Evolutionary conservation across 1,139 yeast species (phyloP).

Genomic region (Diutina catenulata): DNA sequence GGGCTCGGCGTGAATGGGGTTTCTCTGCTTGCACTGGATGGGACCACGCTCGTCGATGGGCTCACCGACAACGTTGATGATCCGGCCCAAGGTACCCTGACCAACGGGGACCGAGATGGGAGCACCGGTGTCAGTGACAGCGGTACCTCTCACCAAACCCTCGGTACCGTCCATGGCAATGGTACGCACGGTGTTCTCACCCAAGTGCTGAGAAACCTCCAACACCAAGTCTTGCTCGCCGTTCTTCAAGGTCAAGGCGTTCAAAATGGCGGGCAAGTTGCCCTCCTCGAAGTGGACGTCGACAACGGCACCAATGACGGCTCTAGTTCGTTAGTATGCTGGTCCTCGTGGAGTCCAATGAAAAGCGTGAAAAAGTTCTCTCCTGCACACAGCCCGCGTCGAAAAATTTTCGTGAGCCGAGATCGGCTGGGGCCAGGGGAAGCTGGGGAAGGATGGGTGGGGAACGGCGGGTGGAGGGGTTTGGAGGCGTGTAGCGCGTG

Average conservation of each 20-base stretch:
- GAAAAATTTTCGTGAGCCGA: constrained; percentile 3
- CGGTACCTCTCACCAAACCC: constrained; percentile 97
- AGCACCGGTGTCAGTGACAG: constrained; percentile 89
- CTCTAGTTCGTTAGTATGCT: constrained; percentile 40
- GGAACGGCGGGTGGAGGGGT: no score
- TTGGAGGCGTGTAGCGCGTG: no score
- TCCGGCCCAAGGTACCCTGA: constrained; percentile 98
- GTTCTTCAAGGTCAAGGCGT: constrained; percentile 81
- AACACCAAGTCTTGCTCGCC: constrained; percentile 69
- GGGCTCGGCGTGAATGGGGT: constrained; percentile 98
- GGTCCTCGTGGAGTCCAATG: no score
- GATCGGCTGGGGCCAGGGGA: no score
- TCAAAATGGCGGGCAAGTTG: constrained; percentile 91
- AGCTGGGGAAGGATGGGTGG: no score
- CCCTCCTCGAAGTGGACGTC: constrained; percentile 98
- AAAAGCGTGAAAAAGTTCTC: no score
- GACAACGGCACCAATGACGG: constrained; percentile 99
- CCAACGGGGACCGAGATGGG: constrained; percentile 99
- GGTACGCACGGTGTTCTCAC: constrained; percentile 99
- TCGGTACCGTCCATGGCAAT: constrained; percentile 99
- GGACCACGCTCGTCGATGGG: constrained; percentile 99
- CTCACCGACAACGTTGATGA: constrained; percentile 97
- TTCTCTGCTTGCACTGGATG: constrained; percentile 79
- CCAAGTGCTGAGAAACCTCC: constrained; percentile 99
- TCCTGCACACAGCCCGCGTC: neutral